These are phyloP conservation scores for Neurospora tetraspora DNA, from an alignment of 495 filamentous ascomycete genomes.

Conservation along the genomic window DNA sequence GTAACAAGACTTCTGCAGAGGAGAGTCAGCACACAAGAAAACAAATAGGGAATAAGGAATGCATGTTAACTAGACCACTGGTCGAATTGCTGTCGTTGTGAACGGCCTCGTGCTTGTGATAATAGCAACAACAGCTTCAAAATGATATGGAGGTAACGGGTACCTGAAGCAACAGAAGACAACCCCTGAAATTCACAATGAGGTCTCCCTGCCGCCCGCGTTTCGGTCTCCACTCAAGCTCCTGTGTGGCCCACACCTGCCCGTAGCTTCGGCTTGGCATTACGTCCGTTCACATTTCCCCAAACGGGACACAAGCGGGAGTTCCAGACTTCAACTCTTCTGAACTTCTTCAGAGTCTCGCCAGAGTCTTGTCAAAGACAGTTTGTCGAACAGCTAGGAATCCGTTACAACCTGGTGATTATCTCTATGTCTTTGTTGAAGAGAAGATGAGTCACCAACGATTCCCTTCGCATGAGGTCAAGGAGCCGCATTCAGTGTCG, in stretches of 20 bases:
- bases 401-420: background rate
- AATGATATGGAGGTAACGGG: background rate
- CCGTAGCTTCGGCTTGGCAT: background rate
- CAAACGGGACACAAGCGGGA: background rate
- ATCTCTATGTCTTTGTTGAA: background rate
- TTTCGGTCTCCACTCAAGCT: background rate
- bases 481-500: slow-evolving; percentile 76
- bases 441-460: slow-evolving; percentile 40
- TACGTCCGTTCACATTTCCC: background rate
- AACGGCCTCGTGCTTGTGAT: background rate
- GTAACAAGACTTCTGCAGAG: background rate
- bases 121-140: background rate
- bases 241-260: background rate
- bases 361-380: background rate
- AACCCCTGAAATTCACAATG: background rate
- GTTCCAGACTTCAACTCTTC: background rate
- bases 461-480: slow-evolving; percentile 48
- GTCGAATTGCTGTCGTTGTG: background rate
- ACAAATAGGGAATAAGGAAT: background rate
- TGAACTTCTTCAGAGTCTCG: background rate
- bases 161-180: background rate
- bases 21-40: background rate
- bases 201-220: background rate
- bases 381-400: background rate
- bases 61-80: background rate